phyloP scores from a whole-genome alignment of 2,329 filamentous ascomycete genomes.

The Fusarium verticillioides region DNA sequence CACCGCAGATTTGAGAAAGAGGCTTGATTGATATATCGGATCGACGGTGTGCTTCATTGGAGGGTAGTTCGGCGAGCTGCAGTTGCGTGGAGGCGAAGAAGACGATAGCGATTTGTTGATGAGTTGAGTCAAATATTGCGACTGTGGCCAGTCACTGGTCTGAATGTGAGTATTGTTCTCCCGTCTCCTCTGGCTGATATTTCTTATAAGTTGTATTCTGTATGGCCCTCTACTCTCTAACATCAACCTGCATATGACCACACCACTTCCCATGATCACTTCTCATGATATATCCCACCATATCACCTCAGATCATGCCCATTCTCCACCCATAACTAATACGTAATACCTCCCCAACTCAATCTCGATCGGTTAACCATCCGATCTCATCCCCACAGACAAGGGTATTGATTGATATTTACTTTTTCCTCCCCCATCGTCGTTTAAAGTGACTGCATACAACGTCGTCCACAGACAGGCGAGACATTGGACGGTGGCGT shows the following conservation, averaged over 20 bases:
- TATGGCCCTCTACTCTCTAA: neutral
- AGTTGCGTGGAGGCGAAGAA: slow-evolving; percentile 8
- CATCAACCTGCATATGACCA: neutral
- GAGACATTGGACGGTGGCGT: slow-evolving; percentile 36
- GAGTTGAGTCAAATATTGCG: neutral
- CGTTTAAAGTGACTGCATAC: slow-evolving; percentile 11
- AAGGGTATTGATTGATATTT: neutral
- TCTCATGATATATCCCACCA: neutral
- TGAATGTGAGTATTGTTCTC: too few species aligned
- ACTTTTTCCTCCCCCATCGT: neutral
- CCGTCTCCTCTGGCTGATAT: too few species aligned
- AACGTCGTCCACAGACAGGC: slow-evolving; percentile 21
- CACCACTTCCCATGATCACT: neutral
- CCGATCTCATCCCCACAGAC: slow-evolving; percentile 5
- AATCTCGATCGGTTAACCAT: slow-evolving; percentile 1
- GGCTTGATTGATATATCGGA: slow-evolving; percentile 22
- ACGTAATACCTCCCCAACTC: neutral
- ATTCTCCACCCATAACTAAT: neutral
- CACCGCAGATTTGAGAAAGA: slow-evolving; percentile 26
- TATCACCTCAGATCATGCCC: neutral
- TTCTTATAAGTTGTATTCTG: neutral
- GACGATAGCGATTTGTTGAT: neutral
- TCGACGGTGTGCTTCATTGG: slow-evolving; percentile 7
- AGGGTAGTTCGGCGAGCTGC: slow-evolving; percentile 27
- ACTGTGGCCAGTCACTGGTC: neutral